Conservation (phyloP, 2,329 filamentous ascomycete genomes). For the Ophiostoma fasciatum region DNA sequence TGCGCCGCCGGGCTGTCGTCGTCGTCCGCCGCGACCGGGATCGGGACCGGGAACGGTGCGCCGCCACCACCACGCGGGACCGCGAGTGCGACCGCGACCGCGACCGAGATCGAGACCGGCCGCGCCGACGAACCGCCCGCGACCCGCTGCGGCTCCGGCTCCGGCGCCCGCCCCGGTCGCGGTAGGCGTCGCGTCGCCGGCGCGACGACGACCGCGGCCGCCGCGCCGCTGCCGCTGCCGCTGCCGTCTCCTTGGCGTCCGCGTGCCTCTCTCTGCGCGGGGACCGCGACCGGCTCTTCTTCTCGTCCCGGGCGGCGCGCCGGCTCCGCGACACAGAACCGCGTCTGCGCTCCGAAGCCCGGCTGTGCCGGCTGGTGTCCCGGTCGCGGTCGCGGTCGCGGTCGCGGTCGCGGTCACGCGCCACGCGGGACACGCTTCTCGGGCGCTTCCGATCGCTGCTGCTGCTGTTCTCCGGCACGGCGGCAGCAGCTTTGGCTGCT, state of each 20-base stretch:
- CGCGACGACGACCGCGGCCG: constrained; percentile 8
- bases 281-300: constrained; percentile 15
- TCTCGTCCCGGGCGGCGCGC: too few relatives aligned
- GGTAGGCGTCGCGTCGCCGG: constrained; percentile 1
- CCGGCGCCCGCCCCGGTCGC: constrained; percentile 5
- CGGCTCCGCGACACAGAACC: constrained; percentile 10
- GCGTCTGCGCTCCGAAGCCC: constrained; percentile 14
- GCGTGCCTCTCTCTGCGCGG: not conserved
- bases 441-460: constrained; percentile 6
- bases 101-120: too few relatives aligned
- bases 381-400: constrained; percentile 16
- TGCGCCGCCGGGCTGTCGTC: constrained; percentile 18
- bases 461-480: not conserved
- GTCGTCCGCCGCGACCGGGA: constrained; percentile 14
- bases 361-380: constrained; percentile 18
- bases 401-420: too few relatives aligned
- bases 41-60: constrained; percentile 9
- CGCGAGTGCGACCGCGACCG: too few relatives aligned
- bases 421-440: constrained; percentile 17
- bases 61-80: too few relatives aligned
- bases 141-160: too few relatives aligned
- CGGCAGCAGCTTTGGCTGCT: not conserved
- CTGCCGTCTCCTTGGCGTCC: not conserved
- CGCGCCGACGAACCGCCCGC: too few relatives aligned
- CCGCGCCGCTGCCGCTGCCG: too few relatives aligned